Conservation (phyloP, 306 rosid species). For the Parietaria judaica region DNA sequence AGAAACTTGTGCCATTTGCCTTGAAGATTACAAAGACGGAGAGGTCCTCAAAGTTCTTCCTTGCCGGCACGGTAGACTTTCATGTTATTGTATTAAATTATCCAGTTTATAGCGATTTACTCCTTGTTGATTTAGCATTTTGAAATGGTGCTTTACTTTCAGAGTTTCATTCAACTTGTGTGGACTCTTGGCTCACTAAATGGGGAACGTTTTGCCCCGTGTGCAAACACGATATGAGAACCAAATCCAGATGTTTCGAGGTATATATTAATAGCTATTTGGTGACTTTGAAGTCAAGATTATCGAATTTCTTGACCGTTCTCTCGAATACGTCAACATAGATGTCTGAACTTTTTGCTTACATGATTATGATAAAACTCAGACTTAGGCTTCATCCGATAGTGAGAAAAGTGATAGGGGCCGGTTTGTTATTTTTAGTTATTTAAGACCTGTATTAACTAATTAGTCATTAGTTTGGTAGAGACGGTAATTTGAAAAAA, state of each 20-base stretch:
- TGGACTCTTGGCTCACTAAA: conserved; percentile 34
- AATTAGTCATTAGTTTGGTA: no score
- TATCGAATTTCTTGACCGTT: background rate
- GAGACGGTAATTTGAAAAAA: no score
- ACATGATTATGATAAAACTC: background rate
- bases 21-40: conserved; percentile 35
- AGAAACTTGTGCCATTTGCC: conserved; percentile 42
- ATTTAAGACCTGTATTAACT: no score
- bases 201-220: conserved; percentile 36
- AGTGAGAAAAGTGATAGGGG: no score
- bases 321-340: background rate
- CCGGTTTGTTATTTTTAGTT: no score
- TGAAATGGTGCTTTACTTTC: conserved; percentile 14
- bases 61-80: conserved; percentile 26
- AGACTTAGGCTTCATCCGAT: no score
- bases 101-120: background rate
- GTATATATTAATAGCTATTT: conserved; percentile 12
- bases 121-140: background rate
- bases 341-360: background rate
- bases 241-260: conserved; percentile 19
- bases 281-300: background rate
- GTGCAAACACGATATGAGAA: conserved; percentile 33
- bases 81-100: background rate
- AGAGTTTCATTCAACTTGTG: conserved; percentile 35
- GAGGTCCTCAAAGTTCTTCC: conserved; percentile 36